Conservation (phyloP, 371 early-diverging fungal genomes). For the Syncephalis plumigaleata region DNA sequence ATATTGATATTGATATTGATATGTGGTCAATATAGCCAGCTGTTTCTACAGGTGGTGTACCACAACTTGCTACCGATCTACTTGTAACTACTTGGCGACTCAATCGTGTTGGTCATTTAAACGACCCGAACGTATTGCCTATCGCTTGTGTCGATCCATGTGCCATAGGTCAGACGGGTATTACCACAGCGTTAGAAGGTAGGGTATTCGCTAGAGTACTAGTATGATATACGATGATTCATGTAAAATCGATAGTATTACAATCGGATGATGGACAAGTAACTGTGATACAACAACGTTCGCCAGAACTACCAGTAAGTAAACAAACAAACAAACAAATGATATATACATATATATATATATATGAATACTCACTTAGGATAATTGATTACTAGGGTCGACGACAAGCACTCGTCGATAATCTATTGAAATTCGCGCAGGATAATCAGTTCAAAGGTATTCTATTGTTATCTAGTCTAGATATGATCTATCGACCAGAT, state of each 20-base stretch:
- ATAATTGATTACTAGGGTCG: too few species aligned
- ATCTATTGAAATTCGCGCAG: constrained; percentile 28
- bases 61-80: constrained; percentile 53
- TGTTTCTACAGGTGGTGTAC: constrained; percentile 67
- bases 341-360: neutral
- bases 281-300: constrained; percentile 37
- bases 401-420: constrained; percentile 15
- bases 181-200: constrained; percentile 27
- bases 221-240: too few species aligned
- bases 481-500: constrained; percentile 45
- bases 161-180: constrained; percentile 15
- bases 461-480: constrained; percentile 43
- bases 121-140: constrained; percentile 10
- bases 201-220: constrained; percentile 1
- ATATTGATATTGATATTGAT: neutral
- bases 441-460: constrained; percentile 27
- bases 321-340: neutral
- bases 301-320: constrained; percentile 5
- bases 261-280: constrained; percentile 27
- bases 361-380: too few species aligned
- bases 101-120: constrained; percentile 42
- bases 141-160: constrained; percentile 25
- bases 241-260: constrained; percentile 17
- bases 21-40: constrained; percentile 21
- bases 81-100: constrained; percentile 42